Conservation (phyloP, 2,329 filamentous ascomycete genomes). For the Penicillium oxalicum region DNA sequence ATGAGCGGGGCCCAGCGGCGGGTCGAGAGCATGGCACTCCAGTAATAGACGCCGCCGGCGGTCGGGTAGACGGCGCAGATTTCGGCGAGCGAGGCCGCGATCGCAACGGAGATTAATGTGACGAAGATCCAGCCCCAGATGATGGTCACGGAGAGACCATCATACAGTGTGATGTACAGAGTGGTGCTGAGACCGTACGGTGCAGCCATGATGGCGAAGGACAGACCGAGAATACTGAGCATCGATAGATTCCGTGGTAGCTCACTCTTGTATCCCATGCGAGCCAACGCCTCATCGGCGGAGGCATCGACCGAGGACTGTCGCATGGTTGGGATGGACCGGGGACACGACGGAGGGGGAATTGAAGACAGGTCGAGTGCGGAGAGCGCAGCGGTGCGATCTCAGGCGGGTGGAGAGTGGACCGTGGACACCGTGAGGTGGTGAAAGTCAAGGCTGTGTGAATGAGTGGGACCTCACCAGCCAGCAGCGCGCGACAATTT, state of each 20-base stretch:
- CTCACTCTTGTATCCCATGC: slow-evolving; percentile 64
- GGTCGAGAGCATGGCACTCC: slow-evolving; percentile 62
- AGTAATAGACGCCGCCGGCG: slow-evolving; percentile 65
- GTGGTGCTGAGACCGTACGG: slow-evolving; percentile 64
- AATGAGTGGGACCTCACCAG: too few relatives aligned
- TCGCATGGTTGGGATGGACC: slow-evolving; percentile 14
- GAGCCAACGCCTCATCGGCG: slow-evolving; percentile 57
- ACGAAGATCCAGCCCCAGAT: slow-evolving; percentile 66
- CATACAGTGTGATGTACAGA: slow-evolving; percentile 60
- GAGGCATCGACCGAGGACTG: slow-evolving; percentile 24
- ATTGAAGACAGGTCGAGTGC: not conserved
- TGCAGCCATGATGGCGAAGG: slow-evolving; percentile 70
- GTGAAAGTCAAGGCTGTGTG: too few relatives aligned
- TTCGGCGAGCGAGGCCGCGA: slow-evolving; percentile 62
- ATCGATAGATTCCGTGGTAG: slow-evolving; percentile 62
- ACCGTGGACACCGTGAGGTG: too few relatives aligned
- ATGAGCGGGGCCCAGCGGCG: slow-evolving; percentile 61
- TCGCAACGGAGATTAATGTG: slow-evolving; percentile 56
- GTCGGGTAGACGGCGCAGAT: slow-evolving; percentile 65
- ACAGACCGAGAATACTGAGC: slow-evolving; percentile 63
- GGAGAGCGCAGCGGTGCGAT: not conserved
- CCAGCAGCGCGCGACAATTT: too few relatives aligned
- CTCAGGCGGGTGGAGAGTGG: too few relatives aligned
- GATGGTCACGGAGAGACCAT: slow-evolving; percentile 63
- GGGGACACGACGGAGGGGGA: not conserved